A percentile compares a stretch with the other conserved stretches of the same genome.
Evolutionary conservation across 2,329 filamentous ascomycete species (phyloP).

Genomic region (Verticillium zaregamsianum): DNA sequence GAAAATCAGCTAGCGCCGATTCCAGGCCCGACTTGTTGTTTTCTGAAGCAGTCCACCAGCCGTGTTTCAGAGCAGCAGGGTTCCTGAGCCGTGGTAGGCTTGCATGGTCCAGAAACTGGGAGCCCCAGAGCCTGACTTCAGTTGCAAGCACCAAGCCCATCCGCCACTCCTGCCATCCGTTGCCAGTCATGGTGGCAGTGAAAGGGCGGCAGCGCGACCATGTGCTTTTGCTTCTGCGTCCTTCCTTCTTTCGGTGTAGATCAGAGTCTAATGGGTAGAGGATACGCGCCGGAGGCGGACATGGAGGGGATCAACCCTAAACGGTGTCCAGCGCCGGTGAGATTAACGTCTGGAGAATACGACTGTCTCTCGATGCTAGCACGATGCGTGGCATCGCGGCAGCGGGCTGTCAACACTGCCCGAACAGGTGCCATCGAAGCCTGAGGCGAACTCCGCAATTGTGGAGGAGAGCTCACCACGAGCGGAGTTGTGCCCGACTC

Average conservation of each 20-base stretch:
- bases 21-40: conserved; percentile 28
- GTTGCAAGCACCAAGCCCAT: too few relatives aligned
- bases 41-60: conserved; percentile 47
- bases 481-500: too few relatives aligned
- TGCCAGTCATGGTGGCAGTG: background rate
- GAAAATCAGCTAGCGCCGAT: conserved; percentile 26
- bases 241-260: background rate
- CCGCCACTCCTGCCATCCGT: background rate
- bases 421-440: background rate
- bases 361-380: background rate
- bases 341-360: background rate
- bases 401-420: background rate
- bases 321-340: background rate
- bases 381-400: background rate
- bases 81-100: conserved; percentile 14
- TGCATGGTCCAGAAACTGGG: background rate
- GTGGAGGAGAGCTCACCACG: background rate
- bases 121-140: background rate
- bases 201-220: background rate
- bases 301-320: background rate
- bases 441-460: background rate
- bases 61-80: conserved; percentile 40
- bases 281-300: background rate
- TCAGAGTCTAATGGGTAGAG: background rate
- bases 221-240: background rate